phyloP scores from a whole-genome alignment of 2,329 filamentous ascomycete species.

The Mariannaea sp. region DNA sequence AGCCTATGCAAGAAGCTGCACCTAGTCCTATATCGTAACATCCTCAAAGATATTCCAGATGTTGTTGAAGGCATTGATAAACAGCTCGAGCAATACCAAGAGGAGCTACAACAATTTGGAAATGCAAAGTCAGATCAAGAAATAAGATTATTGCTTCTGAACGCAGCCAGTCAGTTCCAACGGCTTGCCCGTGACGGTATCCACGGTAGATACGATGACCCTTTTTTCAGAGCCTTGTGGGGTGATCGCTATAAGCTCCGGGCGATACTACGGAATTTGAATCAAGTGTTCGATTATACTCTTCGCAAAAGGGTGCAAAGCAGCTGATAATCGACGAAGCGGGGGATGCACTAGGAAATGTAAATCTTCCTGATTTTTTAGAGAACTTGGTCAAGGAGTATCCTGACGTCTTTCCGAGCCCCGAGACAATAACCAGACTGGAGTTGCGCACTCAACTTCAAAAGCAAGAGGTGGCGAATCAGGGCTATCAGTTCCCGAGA shows the following conservation, averaged over 20 bases:
- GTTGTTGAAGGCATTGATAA: constrained; percentile 37
- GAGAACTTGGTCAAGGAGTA: constrained; percentile 33
- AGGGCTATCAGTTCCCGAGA: constrained; percentile 49
- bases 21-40: constrained; percentile 37
- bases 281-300: constrained; percentile 37
- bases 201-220: constrained; percentile 40
- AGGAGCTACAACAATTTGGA: constrained; percentile 30
- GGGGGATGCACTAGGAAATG: constrained; percentile 24
- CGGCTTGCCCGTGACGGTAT: constrained; percentile 37
- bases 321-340: no score
- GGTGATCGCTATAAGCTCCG: constrained; percentile 35
- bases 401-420: constrained; percentile 39
- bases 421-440: constrained; percentile 24
- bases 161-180: constrained; percentile 45
- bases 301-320: constrained; percentile 38
- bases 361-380: constrained; percentile 41
- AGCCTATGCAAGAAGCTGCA: constrained; percentile 44
- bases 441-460: constrained; percentile 39
- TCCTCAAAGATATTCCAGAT: constrained; percentile 35
- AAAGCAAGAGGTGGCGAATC: constrained; percentile 42
- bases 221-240: constrained; percentile 43
- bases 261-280: constrained; percentile 39
- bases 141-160: no score
- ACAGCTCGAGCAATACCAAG: constrained; percentile 26
- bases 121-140: constrained; percentile 29